A percentile compares a stretch with the other conserved stretches of the same genome.
Conservation (phyloP, 1,284 basidiomycete genomes). For the Hemileia vastatrix region DNA sequence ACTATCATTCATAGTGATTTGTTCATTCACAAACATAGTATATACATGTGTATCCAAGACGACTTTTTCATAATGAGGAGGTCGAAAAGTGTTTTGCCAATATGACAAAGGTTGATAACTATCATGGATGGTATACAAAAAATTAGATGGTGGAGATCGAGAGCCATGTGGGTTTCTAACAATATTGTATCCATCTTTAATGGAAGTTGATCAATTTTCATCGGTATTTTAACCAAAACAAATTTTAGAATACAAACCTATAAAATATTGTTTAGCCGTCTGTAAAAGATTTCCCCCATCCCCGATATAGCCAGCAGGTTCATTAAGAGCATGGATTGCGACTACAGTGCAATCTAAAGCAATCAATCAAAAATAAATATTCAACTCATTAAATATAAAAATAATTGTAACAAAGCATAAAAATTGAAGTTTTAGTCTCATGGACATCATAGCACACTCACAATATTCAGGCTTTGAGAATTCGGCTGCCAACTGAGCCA, state of each 20-base stretch:
- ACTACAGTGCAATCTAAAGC: too few species aligned
- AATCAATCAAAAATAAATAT: too few species aligned
- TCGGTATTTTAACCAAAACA: too few species aligned
- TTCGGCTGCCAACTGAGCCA: constrained; percentile 50
- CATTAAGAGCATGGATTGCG: constrained; percentile 50
- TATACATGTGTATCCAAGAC: constrained; percentile 54
- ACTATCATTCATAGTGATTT: constrained; percentile 21
- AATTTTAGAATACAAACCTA: too few species aligned
- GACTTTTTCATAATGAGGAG: too few species aligned
- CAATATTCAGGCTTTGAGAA: constrained; percentile 47
- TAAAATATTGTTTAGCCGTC: constrained; percentile 59
- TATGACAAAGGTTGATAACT: constrained; percentile 68
- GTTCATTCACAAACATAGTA: background rate
- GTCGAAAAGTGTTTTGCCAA: constrained; percentile 63
- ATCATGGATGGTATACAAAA: constrained; percentile 75
- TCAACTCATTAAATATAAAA: too few species aligned
- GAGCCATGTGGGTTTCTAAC: constrained; percentile 4
- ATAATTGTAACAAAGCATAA: too few species aligned
- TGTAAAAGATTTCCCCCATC: constrained; percentile 52
- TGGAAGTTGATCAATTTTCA: constrained; percentile 43
- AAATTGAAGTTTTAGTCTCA: too few species aligned
- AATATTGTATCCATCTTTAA: constrained; percentile 9
- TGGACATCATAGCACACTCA: background rate
- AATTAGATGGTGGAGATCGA: too few species aligned
- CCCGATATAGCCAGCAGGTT: constrained; percentile 68